Evolutionary conservation across 2,329 filamentous ascomycete species (phyloP).

Genomic region (Chaetomium globosum): DNA sequence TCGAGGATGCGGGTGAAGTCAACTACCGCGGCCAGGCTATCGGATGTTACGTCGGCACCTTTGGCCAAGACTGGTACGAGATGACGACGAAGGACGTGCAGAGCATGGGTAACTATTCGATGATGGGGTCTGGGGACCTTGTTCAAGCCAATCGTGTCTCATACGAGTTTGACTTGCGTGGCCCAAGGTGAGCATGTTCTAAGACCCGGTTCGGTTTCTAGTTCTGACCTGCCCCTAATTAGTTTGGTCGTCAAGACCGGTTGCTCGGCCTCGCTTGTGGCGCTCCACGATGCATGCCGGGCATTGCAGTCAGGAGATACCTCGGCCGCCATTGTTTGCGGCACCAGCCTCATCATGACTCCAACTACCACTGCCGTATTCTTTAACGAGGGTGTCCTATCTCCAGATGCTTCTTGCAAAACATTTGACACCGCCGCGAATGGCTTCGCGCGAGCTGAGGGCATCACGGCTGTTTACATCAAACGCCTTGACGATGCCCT

Average conservation of each 20-base stretch:
- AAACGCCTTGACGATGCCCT: constrained; percentile 36
- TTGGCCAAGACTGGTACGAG: constrained; percentile 38
- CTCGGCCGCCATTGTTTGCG: constrained; percentile 43
- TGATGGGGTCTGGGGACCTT: constrained; percentile 38
- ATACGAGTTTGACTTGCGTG: constrained; percentile 44
- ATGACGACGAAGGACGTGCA: constrained; percentile 35
- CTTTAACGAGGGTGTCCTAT: constrained; percentile 2
- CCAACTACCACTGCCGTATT: background rate
- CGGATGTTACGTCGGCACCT: constrained; percentile 42
- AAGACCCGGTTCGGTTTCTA: no score
- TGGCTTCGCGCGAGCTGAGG: constrained; percentile 58
- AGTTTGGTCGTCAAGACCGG: constrained; percentile 42
- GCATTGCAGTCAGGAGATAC: constrained; percentile 39
- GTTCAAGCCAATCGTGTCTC: constrained; percentile 45
- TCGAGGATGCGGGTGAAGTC: constrained; percentile 35
- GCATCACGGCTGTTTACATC: constrained; percentile 39
- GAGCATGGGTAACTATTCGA: constrained; percentile 33
- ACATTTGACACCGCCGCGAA: constrained; percentile 41
- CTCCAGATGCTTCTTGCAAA: constrained; percentile 8
- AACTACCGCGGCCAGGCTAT: constrained; percentile 40
- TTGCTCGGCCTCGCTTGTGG: constrained; percentile 44
- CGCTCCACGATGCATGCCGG: constrained; percentile 40
- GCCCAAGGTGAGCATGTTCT: constrained; percentile 32
- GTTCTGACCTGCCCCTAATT: background rate
- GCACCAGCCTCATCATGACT: constrained; percentile 27